These are phyloP conservation scores for Cylindrodendrum hubeiense DNA, from an alignment of 2,329 filamentous ascomycete species.

Conservation along the genomic window DNA sequence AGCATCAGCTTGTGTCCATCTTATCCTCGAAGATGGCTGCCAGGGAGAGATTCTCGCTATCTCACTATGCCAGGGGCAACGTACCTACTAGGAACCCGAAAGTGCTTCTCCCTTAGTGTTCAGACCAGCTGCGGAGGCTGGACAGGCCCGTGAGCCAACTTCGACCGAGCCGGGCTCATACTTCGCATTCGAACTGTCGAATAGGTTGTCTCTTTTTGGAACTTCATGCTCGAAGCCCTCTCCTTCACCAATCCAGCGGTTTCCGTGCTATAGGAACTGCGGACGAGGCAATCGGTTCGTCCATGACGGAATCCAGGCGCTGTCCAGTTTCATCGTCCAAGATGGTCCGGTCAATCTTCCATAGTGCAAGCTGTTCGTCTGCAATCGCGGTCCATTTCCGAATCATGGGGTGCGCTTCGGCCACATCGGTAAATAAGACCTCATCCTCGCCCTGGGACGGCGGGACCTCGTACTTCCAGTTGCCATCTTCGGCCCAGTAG, in stretches of 20 bases:
- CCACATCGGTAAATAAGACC: conserved; percentile 72
- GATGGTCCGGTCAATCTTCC: conserved; percentile 50
- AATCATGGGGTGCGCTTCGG: conserved; percentile 75
- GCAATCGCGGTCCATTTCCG: conserved; percentile 66
- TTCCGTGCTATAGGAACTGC: conserved; percentile 45
- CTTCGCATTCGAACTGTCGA: background rate
- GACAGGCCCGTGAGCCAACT: background rate
- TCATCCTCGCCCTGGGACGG: conserved; percentile 52
- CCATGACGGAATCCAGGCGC: conserved; percentile 43
- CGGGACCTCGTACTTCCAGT: conserved; percentile 75
- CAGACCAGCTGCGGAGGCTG: background rate
- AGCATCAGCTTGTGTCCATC: background rate
- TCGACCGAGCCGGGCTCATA: background rate
- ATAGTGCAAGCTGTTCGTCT: conserved; percentile 47
- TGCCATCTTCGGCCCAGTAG: conserved; percentile 78
- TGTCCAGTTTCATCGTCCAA: conserved; percentile 49
- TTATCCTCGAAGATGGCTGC: background rate
- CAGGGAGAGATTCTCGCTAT: background rate
- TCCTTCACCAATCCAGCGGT: conserved; percentile 54
- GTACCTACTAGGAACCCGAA: background rate
- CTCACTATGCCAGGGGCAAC: background rate
- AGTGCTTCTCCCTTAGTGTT: background rate
- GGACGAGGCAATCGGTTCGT: conserved; percentile 44
- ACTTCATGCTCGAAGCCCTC: background rate
- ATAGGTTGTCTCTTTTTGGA: background rate